Evolutionary conservation across 768 basidiomycete genomes (phyloP), one percentile per base, ranked within the genome.

Genomic region (Tricholoma terreum): DNA sequence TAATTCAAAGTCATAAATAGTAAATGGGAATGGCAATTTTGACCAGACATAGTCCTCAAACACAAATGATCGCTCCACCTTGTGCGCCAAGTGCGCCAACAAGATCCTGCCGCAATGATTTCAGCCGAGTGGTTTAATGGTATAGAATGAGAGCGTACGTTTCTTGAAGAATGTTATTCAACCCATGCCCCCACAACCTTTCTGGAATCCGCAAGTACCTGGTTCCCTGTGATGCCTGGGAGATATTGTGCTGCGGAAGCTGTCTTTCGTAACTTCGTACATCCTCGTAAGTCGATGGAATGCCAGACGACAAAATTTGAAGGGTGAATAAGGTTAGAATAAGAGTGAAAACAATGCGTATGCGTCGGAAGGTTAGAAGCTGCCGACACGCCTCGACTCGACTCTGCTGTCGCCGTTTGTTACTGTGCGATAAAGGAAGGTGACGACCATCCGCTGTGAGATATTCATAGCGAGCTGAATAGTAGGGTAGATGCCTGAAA

Each of bases 41-140:
- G 83, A 82, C 82, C 82, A 84, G 15, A 72, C 75, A 56, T 83
- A 84, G 61, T 84, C 82, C 55, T 83, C 79, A 56, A 84, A 86
- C 1, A 85, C 83, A 56, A 77, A 84, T 0, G 80, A 78, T 9
- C 81, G 69, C 55, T 82, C 76, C 6, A 80, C 63, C 21, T 67
- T 61, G 31, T 80, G 73, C 0, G 84, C 80, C 10, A 84, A 69
- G 61, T 83, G 76, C 8, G 77, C 77, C 63, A 78, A 73, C 22
- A 84, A 52, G 12, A 82, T 57, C 1, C 80, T 81, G 10, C 7
- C 43, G 30, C 12, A 30, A 61, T 10, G 54, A 3, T 10, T 17
- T 49, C 30, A 30, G 8, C 15, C 30, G 17, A 12, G 10, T 31
- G 12, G 15, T 30, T 35, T 14, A 6, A n/a, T 5, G n/a, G 46